A percentile compares a stretch with the other conserved stretches of the same genome.
Conservation (phyloP, 208 protist species). For the Crithidia acanthocephali region DNA sequence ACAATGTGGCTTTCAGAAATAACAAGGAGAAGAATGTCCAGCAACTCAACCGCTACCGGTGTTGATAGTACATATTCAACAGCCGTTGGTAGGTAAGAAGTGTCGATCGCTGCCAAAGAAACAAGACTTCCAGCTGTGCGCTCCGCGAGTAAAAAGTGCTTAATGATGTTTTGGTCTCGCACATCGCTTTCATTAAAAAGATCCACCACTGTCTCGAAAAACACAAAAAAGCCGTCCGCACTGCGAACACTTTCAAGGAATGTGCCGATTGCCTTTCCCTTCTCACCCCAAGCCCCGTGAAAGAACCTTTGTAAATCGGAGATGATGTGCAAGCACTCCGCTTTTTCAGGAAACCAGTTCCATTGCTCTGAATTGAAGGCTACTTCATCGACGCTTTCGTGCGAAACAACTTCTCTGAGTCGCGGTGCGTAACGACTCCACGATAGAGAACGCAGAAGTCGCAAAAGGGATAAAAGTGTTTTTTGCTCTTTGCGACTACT, state of each 20-base stretch:
- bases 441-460: conserved; percentile 6
- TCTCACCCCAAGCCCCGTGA: neutral
- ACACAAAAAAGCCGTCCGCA: neutral
- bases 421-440: conserved; percentile 1
- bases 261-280: neutral
- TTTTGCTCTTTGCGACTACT: neutral
- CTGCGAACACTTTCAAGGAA: neutral
- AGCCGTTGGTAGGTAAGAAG: neutral
- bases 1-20: neutral
- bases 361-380: neutral
- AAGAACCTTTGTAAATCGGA: neutral
- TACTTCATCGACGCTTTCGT: neutral
- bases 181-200: neutral
- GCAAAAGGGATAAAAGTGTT: neutral
- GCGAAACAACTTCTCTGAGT: neutral
- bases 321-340: conserved; percentile 5
- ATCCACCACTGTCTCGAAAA: conserved; percentile 4
- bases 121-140: neutral
- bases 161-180: neutral
- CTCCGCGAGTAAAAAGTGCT: neutral
- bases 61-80: neutral
- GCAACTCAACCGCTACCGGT: neutral
- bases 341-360: conserved; percentile 15
- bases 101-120: conserved; percentile 4
- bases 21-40: conserved; percentile 6